Conservation (phyloP, 2,329 filamentous ascomycete species). For the Diaporthe nobilis region DNA sequence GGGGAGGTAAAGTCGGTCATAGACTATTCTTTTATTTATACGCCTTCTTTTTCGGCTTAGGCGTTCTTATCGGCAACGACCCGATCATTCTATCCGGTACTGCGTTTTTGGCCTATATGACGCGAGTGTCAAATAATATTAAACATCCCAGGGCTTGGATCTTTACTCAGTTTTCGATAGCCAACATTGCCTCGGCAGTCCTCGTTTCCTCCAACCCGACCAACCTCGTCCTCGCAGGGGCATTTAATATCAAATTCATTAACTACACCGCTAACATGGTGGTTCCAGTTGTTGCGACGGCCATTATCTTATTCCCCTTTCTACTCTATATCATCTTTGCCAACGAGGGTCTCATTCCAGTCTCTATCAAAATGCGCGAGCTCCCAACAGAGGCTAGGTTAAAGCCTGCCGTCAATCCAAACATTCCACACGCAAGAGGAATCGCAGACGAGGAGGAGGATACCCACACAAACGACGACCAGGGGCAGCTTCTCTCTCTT, state of each 20-base stretch:
- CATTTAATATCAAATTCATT: conserved; percentile 80
- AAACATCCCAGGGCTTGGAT: conserved; percentile 81
- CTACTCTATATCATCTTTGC: conserved; percentile 72
- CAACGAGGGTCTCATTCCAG: conserved; percentile 15
- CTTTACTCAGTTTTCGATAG: conserved; percentile 78
- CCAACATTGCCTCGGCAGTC: conserved; percentile 82
- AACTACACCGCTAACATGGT: conserved; percentile 83
- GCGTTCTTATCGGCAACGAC: conserved; percentile 80
- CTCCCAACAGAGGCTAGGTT: conserved; percentile 65
- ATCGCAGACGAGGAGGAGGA: conserved; percentile 64
- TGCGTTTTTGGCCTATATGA: conserved; percentile 83
- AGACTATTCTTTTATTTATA: conserved; percentile 81
- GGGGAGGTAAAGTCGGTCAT: conserved; percentile 76
- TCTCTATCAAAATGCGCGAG: conserved; percentile 77
- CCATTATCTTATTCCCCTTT: conserved; percentile 78
- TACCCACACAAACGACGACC: background rate
- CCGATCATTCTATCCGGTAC: conserved; percentile 82
- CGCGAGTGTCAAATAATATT: conserved; percentile 80
- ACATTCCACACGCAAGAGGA: conserved; percentile 76
- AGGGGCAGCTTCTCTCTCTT: conserved; percentile 51
- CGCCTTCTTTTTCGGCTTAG: conserved; percentile 77
- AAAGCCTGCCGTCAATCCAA: conserved; percentile 75
- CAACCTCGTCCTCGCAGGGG: conserved; percentile 80
- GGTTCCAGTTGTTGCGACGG: conserved; percentile 77
- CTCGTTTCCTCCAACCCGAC: conserved; percentile 85